A percentile compares a stretch with the other conserved stretches of the same genome.
phyloP scores from a whole-genome alignment of 2,329 filamentous ascomycete species.

The Aureobasidium leucospermi region DNA sequence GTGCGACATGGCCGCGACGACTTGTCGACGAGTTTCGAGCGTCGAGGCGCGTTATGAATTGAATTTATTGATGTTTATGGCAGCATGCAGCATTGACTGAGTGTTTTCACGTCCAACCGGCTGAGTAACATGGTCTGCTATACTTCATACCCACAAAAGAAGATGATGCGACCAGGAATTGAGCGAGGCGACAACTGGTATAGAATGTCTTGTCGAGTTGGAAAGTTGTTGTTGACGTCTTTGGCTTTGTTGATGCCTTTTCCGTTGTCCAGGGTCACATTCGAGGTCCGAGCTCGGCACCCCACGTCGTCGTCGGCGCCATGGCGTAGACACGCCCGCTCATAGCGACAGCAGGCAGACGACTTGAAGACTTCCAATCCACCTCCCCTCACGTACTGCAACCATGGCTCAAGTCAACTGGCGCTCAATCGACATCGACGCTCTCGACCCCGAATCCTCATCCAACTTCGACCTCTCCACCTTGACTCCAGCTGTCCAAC shows the following conservation, averaged over 20 bases:
- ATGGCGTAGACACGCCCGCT: not conserved
- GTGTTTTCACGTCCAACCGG: not conserved
- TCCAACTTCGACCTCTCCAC: constrained; percentile 86
- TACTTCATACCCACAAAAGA: not conserved
- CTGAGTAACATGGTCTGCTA: not conserved
- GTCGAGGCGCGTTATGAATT: not conserved
- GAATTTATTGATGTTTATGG: not conserved
- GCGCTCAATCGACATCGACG: constrained; percentile 92
- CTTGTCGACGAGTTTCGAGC: not conserved
- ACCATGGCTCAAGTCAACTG: constrained; percentile 50
- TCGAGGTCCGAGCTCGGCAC: not conserved
- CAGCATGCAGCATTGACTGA: not conserved
- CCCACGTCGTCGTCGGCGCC: not conserved
- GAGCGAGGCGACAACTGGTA: not conserved
- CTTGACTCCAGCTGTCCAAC: constrained; percentile 67
- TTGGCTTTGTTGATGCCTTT: not conserved
- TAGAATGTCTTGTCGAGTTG: not conserved
- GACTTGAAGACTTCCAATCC: not conserved
- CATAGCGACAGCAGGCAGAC: not conserved
- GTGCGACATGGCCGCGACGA: constrained; percentile 2
- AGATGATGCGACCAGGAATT: not conserved
- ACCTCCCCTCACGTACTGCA: not conserved
- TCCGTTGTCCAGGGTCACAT: not conserved
- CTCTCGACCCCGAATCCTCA: constrained; percentile 80
- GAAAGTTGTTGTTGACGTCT: not conserved